Conservation (phyloP, 805 yeast species). For the Monosporozyma unispora region DNA sequence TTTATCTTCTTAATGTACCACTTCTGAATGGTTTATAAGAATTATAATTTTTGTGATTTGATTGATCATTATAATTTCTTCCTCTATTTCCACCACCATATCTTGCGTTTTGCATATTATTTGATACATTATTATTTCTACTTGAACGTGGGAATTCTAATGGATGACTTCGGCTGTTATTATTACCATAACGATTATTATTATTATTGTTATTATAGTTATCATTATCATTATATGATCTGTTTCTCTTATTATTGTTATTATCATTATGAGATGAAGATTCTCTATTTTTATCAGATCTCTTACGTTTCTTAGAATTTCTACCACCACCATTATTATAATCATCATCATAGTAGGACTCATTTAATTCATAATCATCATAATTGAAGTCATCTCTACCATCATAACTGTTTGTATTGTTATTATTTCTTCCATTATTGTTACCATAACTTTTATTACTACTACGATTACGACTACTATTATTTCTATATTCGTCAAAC, state of each 20-base stretch:
- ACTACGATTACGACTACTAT: neutral
- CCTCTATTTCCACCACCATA: conserved; percentile 8
- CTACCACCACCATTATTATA: conserved; percentile 7
- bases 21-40: conserved; percentile 20
- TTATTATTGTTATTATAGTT: neutral
- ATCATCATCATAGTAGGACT: conserved; percentile 19
- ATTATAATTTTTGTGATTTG: conserved; percentile 12
- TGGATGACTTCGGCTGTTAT: conserved; percentile 13
- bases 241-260: conserved; percentile 7
- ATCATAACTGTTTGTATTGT: neutral
- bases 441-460: neutral
- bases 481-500: conserved; percentile 7
- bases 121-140: conserved; percentile 5
- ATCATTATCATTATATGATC: conserved; percentile 3
- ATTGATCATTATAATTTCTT: neutral
- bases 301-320: conserved; percentile 7
- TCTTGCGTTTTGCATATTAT: conserved; percentile 15
- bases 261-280: neutral
- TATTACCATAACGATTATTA: neutral
- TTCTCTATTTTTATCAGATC: conserved; percentile 6
- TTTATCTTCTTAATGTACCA: conserved; percentile 12
- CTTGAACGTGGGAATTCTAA: conserved; percentile 23
- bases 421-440: neutral
- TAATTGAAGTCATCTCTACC: conserved; percentile 12
- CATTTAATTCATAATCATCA: conserved; percentile 21